A percentile compares a stretch with the other conserved stretches of the same genome.
phyloP scores from a whole-genome alignment of 1,284 basidiomycete species.

The Bjerkandera adusta region DNA sequence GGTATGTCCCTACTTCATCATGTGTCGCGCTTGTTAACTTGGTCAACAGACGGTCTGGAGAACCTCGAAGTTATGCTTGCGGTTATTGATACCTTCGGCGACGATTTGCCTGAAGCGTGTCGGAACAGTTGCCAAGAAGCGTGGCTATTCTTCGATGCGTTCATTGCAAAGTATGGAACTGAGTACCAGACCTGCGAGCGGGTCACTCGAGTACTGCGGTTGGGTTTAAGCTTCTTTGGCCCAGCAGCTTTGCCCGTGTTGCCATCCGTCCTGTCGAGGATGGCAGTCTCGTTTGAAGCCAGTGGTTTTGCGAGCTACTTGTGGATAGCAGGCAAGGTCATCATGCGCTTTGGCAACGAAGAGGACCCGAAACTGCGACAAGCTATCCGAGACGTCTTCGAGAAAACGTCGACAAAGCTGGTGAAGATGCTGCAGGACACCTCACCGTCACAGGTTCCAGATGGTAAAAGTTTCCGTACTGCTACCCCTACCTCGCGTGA shows the following conservation, averaged over 20 bases:
- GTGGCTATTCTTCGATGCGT: conserved; percentile 82
- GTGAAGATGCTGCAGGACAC: conserved; percentile 67
- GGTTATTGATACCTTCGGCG: conserved; percentile 78
- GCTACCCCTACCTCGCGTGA: background rate
- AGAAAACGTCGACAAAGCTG: conserved; percentile 70
- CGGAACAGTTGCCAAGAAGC: conserved; percentile 76
- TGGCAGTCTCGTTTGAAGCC: conserved; percentile 77
- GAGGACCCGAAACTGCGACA: conserved; percentile 49
- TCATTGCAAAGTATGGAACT: conserved; percentile 80
- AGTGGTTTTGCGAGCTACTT: conserved; percentile 88
- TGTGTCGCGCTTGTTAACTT: conserved; percentile 7
- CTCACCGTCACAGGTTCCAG: conserved; percentile 71
- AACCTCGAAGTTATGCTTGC: conserved; percentile 87
- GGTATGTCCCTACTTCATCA: conserved; percentile 19
- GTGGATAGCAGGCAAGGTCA: conserved; percentile 91
- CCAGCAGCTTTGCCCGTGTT: conserved; percentile 65
- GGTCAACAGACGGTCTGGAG: conserved; percentile 70
- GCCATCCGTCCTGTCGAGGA: conserved; percentile 69
- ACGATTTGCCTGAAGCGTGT: conserved; percentile 80
- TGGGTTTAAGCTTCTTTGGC: conserved; percentile 83
- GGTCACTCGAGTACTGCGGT: conserved; percentile 83
- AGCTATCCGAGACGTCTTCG: conserved; percentile 67
- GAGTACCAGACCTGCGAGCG: conserved; percentile 84
- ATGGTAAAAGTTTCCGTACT: conserved; percentile 55
- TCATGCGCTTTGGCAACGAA: conserved; percentile 71